These are phyloP conservation scores for Elongisporangium undulatum DNA, from an alignment of 352 stramenopile genomes.

Conservation along the genomic window DNA sequence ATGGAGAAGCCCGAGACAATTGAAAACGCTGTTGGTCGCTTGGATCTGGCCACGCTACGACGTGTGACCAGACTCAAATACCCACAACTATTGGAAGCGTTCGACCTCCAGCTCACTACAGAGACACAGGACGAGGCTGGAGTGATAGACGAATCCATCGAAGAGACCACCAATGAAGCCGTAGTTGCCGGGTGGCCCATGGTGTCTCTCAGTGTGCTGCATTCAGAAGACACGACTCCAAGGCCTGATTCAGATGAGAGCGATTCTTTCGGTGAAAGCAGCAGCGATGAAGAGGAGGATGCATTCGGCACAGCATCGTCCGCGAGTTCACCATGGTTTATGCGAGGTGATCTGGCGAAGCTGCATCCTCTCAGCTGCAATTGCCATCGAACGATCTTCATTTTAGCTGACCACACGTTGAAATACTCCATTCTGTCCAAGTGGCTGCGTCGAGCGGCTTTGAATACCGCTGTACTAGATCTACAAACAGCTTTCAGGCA, in stretches of 20 bases:
- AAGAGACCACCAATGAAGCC: neutral
- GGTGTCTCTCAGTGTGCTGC: neutral
- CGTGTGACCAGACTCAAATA: conserved; percentile 10
- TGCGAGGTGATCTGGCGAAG: conserved; percentile 23
- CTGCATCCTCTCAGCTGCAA: conserved; percentile 18
- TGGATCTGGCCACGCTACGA: conserved; percentile 11
- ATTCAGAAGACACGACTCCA: neutral
- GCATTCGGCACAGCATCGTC: neutral
- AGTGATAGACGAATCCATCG: neutral
- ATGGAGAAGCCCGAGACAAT: conserved; percentile 13
- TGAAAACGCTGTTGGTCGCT: conserved; percentile 18
- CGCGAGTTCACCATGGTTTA: conserved; percentile 19
- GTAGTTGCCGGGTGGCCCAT: neutral
- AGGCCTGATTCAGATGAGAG: neutral
- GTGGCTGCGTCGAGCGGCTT: conserved; percentile 24
- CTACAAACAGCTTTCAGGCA: neutral
- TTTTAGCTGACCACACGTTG: conserved; percentile 8
- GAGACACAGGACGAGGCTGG: neutral
- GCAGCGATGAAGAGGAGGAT: neutral
- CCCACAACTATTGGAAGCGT: neutral
- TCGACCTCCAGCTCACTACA: neutral
- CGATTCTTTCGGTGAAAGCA: conserved; percentile 1
- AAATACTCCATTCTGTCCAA: conserved; percentile 17
- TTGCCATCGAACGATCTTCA: conserved; percentile 17
- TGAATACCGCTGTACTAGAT: neutral